Percentiles rank a stretch among this genome's conserved stretches.
These are phyloP conservation scores for Saccharomycopsis babjevae DNA, from an alignment of 805 yeast species.

Conservation along the genomic window DNA sequence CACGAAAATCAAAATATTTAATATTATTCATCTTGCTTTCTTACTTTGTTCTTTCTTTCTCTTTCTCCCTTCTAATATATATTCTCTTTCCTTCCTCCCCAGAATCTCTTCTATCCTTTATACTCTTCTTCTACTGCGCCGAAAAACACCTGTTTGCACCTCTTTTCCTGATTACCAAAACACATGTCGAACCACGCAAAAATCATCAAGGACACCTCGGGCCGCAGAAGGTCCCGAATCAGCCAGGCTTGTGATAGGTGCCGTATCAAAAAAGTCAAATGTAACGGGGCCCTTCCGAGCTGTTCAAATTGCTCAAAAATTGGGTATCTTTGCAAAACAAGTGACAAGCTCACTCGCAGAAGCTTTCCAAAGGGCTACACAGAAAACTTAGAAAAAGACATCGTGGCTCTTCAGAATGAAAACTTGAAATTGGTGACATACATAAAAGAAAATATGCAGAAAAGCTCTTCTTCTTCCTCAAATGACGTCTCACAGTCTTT, in stretches of 20 bases:
- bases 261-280: conserved; percentile 63
- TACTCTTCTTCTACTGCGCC: no score
- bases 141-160: no score
- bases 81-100: no score
- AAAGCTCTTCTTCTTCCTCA: conserved; percentile 9
- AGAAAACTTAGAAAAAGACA: conserved; percentile 55
- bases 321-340: conserved; percentile 58
- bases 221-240: conserved; percentile 31
- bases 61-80: no score
- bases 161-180: not conserved
- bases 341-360: conserved; percentile 64
- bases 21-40: no score
- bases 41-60: no score
- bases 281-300: conserved; percentile 59
- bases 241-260: conserved; percentile 81
- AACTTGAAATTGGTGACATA: conserved; percentile 32
- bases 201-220: conserved; percentile 15
- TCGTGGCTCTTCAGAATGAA: conserved; percentile 51
- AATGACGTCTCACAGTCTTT: not conserved
- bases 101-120: no score
- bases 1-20: no score
- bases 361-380: conserved; percentile 80
- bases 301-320: conserved; percentile 59
- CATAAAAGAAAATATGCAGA: conserved; percentile 22
- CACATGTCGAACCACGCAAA: conserved; percentile 6